Evolutionary conservation across 495 filamentous ascomycete genomes (phyloP).

Genomic region (Sordaria brevicollis): DNA sequence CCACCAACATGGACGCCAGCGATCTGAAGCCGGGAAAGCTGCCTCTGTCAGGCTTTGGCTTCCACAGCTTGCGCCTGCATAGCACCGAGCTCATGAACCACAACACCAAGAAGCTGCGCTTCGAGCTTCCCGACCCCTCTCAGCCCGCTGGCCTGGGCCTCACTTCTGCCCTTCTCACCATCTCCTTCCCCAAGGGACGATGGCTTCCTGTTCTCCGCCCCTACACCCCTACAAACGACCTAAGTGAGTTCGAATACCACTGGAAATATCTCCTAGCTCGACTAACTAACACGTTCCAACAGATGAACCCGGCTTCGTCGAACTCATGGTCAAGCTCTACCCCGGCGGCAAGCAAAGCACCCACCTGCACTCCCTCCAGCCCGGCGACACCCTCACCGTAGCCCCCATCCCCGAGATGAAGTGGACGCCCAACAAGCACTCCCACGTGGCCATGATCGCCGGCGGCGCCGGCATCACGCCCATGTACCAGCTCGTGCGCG

Average conservation of each 20-base stretch:
- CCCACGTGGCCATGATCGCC: constrained; percentile 48
- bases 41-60: constrained; percentile 21
- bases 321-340: constrained; percentile 55
- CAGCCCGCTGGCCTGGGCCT: constrained; percentile 40
- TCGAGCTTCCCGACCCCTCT: constrained; percentile 45
- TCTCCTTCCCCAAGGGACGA: constrained; percentile 40
- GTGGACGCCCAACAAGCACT: constrained; percentile 46
- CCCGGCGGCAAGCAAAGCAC: constrained; percentile 50
- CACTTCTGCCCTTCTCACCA: constrained; percentile 46
- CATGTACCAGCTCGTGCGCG: constrained; percentile 49
- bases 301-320: constrained; percentile 45
- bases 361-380: constrained; percentile 49
- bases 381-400: constrained; percentile 49
- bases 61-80: constrained; percentile 30
- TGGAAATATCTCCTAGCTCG: not conserved
- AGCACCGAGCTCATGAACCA: constrained; percentile 50
- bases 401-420: constrained; percentile 38
- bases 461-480: constrained; percentile 57
- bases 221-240: constrained; percentile 48
- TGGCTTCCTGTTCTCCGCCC: constrained; percentile 46
- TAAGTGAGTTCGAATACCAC: constrained; percentile 29
- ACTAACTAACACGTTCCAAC: constrained; percentile 1
- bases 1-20: not conserved
- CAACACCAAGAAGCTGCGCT: constrained; percentile 55
- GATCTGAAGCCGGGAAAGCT: constrained; percentile 10